Conservation (phyloP, 257 asterid species). For the Nicotiana tabacum region DNA sequence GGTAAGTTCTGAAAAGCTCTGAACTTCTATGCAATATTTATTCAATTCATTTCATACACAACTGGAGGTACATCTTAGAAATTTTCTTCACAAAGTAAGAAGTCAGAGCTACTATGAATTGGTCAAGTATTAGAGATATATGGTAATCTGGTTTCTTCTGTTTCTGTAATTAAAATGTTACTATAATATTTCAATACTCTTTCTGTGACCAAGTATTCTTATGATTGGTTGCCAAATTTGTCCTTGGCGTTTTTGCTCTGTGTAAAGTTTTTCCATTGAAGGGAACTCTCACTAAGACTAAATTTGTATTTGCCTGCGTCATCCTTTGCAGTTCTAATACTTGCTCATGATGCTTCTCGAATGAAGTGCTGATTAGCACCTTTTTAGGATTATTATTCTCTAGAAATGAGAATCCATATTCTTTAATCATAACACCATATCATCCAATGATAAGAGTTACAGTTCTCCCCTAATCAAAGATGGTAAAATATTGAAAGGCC, state of each 20-base stretch:
- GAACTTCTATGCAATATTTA: background rate
- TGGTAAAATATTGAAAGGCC: background rate
- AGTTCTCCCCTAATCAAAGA: background rate
- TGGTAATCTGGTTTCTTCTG: background rate
- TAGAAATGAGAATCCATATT: background rate
- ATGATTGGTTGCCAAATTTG: background rate
- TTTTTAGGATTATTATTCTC: background rate
- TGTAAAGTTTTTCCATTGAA: background rate
- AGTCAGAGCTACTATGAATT: background rate
- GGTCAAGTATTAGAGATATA: background rate
- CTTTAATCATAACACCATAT: background rate
- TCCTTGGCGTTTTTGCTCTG: background rate
- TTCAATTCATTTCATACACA: background rate
- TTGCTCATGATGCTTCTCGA: background rate
- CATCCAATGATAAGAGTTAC: background rate
- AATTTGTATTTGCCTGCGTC: background rate
- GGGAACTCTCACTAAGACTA: background rate
- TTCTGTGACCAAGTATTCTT: background rate
- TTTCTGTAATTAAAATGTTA: background rate
- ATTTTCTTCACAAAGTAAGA: background rate
- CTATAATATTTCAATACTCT: background rate
- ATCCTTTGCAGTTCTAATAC: background rate
- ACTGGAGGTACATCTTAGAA: background rate
- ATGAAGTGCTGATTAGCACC: background rate
- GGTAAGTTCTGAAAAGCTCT: conserved; percentile 40